Evolutionary conservation across 1,139 yeast species (phyloP), one percentile per base, ranked within the genome.

Genomic region (Blastobotrys apis): DNA sequence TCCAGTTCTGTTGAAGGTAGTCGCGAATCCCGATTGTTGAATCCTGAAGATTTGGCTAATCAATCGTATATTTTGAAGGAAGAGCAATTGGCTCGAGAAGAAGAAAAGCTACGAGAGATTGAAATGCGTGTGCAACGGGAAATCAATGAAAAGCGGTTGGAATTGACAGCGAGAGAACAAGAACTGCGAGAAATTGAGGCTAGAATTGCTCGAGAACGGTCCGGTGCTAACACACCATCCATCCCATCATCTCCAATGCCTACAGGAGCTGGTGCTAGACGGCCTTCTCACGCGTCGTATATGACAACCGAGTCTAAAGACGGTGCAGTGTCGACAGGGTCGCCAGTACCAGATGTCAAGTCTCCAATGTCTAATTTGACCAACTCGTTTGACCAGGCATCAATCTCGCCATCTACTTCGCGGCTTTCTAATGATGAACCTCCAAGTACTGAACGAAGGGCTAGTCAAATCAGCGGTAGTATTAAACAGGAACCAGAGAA

Each of bases 141-240:
- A 63, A 75, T 92, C 65, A 73, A 84, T 58, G 78, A 79, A 61
- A 88, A 88, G 73, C 77, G 94, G 55, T 80, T 82, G 58, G 95
- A 87, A 64, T 75, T 92, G 53, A 73, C 83, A 57, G 88, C 87
- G 47, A 79, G 97, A 61, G 98, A 92, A 66, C 79, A 81, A 55
- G 97, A 92, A 63, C 75, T 92, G 60, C 78, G 78, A 56, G 90
- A 83, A 51, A 82, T 86, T 56, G 95, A 87, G 60, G 84, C 80
- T 56, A 72, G 92, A 55, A 72, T 84, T 54, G 76, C 80, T 12
- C 50, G 58, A 5, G 58, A 56, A 29, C 39, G 59, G 26, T 39
- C 52, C 21, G 47, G 31, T 4, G 25, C 41, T 3, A 21, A 21
- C 16, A 37, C 39, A 3, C 46, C 46, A 21, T 20, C 35, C n/a